phyloP scores from a whole-genome alignment of 1,139 yeast genomes.

The Taphrina wiesneri region DNA sequence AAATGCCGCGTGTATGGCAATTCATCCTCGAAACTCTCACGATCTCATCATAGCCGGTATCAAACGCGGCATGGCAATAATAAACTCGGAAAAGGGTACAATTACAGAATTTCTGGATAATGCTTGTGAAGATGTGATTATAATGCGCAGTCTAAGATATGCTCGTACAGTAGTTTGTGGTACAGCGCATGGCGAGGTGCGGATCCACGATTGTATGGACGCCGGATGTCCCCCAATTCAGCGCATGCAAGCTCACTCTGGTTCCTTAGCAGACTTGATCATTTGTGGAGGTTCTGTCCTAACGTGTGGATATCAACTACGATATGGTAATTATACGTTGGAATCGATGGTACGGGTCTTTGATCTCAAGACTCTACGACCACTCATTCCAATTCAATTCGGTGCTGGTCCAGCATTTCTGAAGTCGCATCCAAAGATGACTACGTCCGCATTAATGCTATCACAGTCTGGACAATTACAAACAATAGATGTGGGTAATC shows the following conservation, averaged over 20 bases:
- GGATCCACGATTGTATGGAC: constrained; percentile 23
- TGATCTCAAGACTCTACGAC: constrained; percentile 72
- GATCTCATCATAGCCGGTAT: constrained; percentile 55
- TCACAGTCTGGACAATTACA: constrained; percentile 81
- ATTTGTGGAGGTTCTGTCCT: constrained; percentile 73
- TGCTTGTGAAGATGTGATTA: constrained; percentile 47
- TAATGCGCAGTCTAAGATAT: constrained; percentile 65
- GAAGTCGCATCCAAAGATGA: constrained; percentile 79
- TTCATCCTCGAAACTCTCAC: constrained; percentile 45
- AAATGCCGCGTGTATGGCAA: constrained; percentile 45
- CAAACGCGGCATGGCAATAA: constrained; percentile 53
- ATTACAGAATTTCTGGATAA: constrained; percentile 42
- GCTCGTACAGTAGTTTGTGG: constrained; percentile 78
- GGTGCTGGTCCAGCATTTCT: constrained; percentile 89
- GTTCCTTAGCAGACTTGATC: constrained; percentile 74
- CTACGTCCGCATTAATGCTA: constrained; percentile 73
- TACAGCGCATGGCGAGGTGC: constrained; percentile 57
- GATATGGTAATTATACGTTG: constrained; percentile 43
- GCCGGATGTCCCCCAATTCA: constrained; percentile 49
- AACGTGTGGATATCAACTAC: constrained; percentile 61
- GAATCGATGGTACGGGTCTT: constrained; percentile 85
- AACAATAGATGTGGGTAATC: constrained; percentile 79
- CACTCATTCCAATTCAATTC: constrained; percentile 79
- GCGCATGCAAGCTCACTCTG: constrained; percentile 70
- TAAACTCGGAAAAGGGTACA: constrained; percentile 63